phyloP scores from a whole-genome alignment of 1,284 basidiomycete species.

The Ustilago esculenta region DNA sequence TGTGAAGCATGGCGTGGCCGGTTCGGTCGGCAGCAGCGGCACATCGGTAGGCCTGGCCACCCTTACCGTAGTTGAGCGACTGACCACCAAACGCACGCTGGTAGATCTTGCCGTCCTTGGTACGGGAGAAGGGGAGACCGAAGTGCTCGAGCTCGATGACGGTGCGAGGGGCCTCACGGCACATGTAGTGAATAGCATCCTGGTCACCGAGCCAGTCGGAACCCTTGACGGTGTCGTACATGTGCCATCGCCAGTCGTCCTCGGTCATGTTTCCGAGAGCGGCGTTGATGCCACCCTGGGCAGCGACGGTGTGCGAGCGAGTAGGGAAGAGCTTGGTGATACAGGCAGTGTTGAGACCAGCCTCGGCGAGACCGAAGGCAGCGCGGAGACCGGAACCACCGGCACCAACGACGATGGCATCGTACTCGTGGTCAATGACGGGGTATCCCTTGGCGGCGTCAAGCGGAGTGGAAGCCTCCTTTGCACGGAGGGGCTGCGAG shows the following conservation, averaged over 20 bases:
- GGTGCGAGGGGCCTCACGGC: slow-evolving; percentile 89
- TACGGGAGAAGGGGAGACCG: slow-evolving; percentile 98
- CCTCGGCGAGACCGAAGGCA: slow-evolving; percentile 98
- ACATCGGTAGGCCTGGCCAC: slow-evolving; percentile 98
- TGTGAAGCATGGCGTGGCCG: slow-evolving; percentile 97
- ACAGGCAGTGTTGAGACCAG: slow-evolving; percentile 90
- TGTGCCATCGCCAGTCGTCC: slow-evolving; percentile 99
- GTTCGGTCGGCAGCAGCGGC: slow-evolving; percentile 99
- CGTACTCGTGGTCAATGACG: slow-evolving; percentile 85
- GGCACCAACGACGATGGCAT: slow-evolving; percentile 73
- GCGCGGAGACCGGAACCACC: slow-evolving; percentile 98
- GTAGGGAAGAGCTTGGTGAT: slow-evolving; percentile 99
- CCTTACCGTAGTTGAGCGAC: slow-evolving; percentile 95
- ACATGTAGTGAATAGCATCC: slow-evolving; percentile 99
- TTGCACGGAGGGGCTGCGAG: slow-evolving; percentile 80
- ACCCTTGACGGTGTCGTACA: slow-evolving; percentile 99
- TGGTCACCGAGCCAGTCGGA: slow-evolving; percentile 99
- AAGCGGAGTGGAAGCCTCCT: slow-evolving; percentile 74
- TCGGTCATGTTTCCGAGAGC: slow-evolving; percentile 84
- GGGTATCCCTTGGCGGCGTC: slow-evolving; percentile 77
- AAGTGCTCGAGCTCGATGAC: slow-evolving; percentile 98
- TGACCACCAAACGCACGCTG: slow-evolving; percentile 99
- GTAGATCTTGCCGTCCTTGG: slow-evolving; percentile 99
- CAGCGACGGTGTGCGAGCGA: slow-evolving; percentile 97
- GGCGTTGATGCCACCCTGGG: slow-evolving; percentile 99